These are phyloP conservation scores for Coniochaeta hoffmannii DNA, from an alignment of 2,329 filamentous ascomycete species.

Conservation along the genomic window DNA sequence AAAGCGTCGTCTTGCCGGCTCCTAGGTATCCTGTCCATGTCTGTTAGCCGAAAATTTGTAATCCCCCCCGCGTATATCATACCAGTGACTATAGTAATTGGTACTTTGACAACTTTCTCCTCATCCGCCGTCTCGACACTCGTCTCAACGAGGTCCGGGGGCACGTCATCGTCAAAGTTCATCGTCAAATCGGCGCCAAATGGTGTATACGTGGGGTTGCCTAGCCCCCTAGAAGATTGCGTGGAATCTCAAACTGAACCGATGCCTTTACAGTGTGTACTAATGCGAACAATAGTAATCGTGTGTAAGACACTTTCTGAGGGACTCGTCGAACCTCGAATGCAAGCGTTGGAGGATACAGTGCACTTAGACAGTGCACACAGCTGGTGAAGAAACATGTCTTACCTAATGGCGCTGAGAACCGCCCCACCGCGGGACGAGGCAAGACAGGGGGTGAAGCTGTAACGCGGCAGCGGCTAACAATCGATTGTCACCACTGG, in stretches of 20 bases:
- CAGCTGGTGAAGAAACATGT: background rate
- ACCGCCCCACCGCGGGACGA: background rate
- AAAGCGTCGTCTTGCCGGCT: slow-evolving; percentile 86
- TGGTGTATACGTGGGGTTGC: background rate
- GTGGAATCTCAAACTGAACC: too few relatives aligned
- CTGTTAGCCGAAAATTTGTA: background rate
- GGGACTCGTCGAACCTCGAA: too few relatives aligned
- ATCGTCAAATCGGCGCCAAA: slow-evolving; percentile 26
- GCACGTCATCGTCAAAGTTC: slow-evolving; percentile 54
- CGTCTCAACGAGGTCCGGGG: slow-evolving; percentile 55
- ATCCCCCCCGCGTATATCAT: slow-evolving; percentile 13
- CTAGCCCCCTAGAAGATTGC: too few relatives aligned
- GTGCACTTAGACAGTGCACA: background rate
- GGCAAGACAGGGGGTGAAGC: background rate
- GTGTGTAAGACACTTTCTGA: background rate
- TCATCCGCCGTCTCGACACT: slow-evolving; percentile 31
- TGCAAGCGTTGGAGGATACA: background rate
- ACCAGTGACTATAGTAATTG: slow-evolving; percentile 81
- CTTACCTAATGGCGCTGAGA: background rate
- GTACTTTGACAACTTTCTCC: slow-evolving; percentile 57
- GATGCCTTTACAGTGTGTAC: too few relatives aligned
- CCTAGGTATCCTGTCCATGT: slow-evolving; percentile 70
- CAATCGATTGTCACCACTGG: background rate
- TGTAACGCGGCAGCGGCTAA: background rate
- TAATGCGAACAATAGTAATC: too few relatives aligned